These are phyloP conservation scores for Lonicera japonica DNA, from an alignment of 129 eudicot genomes.

Conservation along the genomic window DNA sequence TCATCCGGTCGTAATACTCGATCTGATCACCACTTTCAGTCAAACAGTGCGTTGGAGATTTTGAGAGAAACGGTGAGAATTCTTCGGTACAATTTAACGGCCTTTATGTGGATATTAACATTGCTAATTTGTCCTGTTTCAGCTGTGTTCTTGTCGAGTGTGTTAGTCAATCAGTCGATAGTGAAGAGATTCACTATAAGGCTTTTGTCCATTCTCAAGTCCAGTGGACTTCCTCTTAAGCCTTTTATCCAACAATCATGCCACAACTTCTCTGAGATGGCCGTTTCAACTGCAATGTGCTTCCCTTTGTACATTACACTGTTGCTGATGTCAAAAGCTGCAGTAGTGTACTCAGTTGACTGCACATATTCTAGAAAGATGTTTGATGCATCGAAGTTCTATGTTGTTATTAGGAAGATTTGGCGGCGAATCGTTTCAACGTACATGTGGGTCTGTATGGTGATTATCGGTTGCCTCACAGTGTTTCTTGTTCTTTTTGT, in stretches of 20 bases:
- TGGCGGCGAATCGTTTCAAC: constrained; percentile 67
- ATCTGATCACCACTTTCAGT: constrained; percentile 46
- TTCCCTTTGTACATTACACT: constrained; percentile 71
- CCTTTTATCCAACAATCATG: constrained; percentile 65
- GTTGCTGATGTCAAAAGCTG: constrained; percentile 66
- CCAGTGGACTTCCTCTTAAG: constrained; percentile 65
- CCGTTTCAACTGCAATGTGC: constrained; percentile 53
- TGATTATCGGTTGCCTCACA: constrained; percentile 54
- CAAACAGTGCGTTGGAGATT: constrained; percentile 80
- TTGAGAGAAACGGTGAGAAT: constrained; percentile 80
- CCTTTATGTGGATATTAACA: constrained; percentile 60
- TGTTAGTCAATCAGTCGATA: constrained; percentile 59
- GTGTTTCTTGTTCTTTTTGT: constrained; percentile 64
- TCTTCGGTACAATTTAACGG: constrained; percentile 54
- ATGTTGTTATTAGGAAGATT: constrained; percentile 49
- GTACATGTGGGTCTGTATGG: constrained; percentile 59
- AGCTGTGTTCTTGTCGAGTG: constrained; percentile 57
- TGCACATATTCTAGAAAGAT: constrained; percentile 74
- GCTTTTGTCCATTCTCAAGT: constrained; percentile 56
- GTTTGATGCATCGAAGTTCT: constrained; percentile 62
- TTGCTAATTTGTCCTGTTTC: constrained; percentile 77
- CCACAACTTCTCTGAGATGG: constrained; percentile 57
- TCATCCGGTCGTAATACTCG: background rate
- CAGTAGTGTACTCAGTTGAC: constrained; percentile 84
- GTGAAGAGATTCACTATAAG: constrained; percentile 56